Evolutionary conservation across 108 stramenopile species (phyloP).

Genomic region (Conticribra weissflogii): DNA sequence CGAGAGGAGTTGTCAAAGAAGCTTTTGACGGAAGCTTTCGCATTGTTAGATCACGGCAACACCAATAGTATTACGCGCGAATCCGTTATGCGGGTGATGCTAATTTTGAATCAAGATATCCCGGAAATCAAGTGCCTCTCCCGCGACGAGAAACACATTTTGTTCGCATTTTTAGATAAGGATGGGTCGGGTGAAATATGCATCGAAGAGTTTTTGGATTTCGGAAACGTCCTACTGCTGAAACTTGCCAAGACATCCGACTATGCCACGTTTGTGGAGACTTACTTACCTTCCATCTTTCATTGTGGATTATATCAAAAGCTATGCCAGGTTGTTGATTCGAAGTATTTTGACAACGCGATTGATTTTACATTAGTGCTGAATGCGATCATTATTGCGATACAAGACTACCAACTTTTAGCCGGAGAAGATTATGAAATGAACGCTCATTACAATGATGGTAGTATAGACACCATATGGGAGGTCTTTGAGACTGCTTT

Average conservation of each 20-base stretch:
- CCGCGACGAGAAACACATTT: slow-evolving; percentile 50
- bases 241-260: slow-evolving; percentile 53
- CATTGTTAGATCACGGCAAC: slow-evolving; percentile 53
- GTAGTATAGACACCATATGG: slow-evolving; percentile 62
- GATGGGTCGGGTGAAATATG: slow-evolving; percentile 59
- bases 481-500: slow-evolving; percentile 68
- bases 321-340: slow-evolving; percentile 43
- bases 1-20: slow-evolving; percentile 33
- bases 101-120: slow-evolving; percentile 76
- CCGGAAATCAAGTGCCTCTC: slow-evolving; percentile 66
- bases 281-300: slow-evolving; percentile 50
- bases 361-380: slow-evolving; percentile 67
- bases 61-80: slow-evolving; percentile 48
- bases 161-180: slow-evolving; percentile 59
- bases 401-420: slow-evolving; percentile 75
- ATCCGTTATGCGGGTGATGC: slow-evolving; percentile 62
- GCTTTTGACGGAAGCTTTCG: slow-evolving; percentile 61
- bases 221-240: slow-evolving; percentile 64
- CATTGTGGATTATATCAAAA: slow-evolving; percentile 41
- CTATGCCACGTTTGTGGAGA: slow-evolving; percentile 58
- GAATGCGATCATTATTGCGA: slow-evolving; percentile 69
- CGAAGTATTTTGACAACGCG: slow-evolving; percentile 54
- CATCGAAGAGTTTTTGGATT: slow-evolving; percentile 64
- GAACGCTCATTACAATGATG: slow-evolving; percentile 25
- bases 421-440: slow-evolving; percentile 48